A percentile compares a stretch with the other conserved stretches of the same genome.
Conservation (phyloP, 176 grass and related monocot genomes). For the Aegilops bicornis region DNA sequence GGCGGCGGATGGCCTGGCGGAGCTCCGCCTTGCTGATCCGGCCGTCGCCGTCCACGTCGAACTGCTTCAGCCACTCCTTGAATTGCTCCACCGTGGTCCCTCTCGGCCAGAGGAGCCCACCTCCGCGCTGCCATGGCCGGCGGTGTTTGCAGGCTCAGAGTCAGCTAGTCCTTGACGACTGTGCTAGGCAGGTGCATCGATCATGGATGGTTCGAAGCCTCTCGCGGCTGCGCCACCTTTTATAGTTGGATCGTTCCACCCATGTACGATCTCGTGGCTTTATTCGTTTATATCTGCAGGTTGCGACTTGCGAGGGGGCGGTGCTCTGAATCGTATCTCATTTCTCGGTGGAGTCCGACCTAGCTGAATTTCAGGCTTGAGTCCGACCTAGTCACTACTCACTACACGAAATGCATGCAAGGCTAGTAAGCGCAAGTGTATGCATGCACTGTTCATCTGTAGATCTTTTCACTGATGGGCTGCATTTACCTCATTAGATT, state of each 20-base stretch:
- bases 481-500: too few species aligned
- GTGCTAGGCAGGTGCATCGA: background rate
- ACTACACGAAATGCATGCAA: too few species aligned
- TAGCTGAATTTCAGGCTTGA: background rate
- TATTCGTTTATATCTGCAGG: background rate
- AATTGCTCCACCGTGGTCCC: slow-evolving; percentile 48
- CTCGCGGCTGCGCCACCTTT: background rate
- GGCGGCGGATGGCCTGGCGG: slow-evolving; percentile 49
- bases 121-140: background rate
- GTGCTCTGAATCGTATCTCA: background rate
- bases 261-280: background rate
- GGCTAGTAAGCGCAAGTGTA: too few species aligned
- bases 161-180: background rate
- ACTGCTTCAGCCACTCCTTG: slow-evolving; percentile 67
- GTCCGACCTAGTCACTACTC: too few species aligned
- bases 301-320: background rate
- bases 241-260: background rate
- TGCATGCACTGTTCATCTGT: too few species aligned
- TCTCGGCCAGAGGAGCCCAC: background rate
- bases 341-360: background rate
- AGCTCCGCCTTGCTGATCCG: slow-evolving; percentile 61
- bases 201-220: background rate
- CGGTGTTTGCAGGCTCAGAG: too few species aligned
- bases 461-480: too few species aligned
- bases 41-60: slow-evolving; percentile 56